Percentiles rank a stretch among this genome's conserved stretches.
phyloP scores from a whole-genome alignment of 2,329 filamentous ascomycete species.

The Raffaelea albimanens region DNA sequence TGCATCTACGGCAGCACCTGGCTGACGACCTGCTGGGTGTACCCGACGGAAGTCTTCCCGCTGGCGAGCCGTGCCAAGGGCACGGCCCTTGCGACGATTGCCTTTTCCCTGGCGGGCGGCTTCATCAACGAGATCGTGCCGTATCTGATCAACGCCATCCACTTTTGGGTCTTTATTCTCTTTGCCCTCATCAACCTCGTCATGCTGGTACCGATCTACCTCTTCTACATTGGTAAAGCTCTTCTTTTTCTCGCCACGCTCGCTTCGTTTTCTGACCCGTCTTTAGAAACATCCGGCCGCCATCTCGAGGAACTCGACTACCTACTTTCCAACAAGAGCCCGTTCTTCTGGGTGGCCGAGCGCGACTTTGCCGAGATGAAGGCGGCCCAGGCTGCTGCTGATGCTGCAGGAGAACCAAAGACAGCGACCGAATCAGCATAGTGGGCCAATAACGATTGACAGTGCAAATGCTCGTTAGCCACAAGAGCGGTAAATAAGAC shows the following conservation, averaged over 20 bases:
- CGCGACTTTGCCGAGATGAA: background rate
- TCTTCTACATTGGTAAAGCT: background rate
- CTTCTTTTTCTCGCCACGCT: background rate
- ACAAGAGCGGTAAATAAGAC: too few species aligned
- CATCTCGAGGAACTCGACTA: slow-evolving; percentile 1
- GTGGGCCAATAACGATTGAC: too few species aligned
- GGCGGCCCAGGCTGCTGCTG: background rate
- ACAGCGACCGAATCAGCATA: too few species aligned
- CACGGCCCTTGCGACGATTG: background rate
- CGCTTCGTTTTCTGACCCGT: background rate
- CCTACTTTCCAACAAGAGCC: background rate
- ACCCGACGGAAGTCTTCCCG: background rate
- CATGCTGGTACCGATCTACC: background rate
- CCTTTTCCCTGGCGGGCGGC: background rate
- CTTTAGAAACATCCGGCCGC: background rate
- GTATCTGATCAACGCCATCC: background rate
- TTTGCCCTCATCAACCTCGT: background rate
- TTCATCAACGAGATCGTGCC: slow-evolving; percentile 1
- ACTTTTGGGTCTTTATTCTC: background rate
- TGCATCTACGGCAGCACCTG: background rate
- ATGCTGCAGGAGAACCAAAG: background rate
- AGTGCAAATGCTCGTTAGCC: too few species aligned
- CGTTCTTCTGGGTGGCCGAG: background rate
- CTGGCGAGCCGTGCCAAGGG: background rate
- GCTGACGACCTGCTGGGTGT: slow-evolving; percentile 1